Base-by-base conservation (phyloP, 148 eudicot species). In the Chenopodium album region DNA sequence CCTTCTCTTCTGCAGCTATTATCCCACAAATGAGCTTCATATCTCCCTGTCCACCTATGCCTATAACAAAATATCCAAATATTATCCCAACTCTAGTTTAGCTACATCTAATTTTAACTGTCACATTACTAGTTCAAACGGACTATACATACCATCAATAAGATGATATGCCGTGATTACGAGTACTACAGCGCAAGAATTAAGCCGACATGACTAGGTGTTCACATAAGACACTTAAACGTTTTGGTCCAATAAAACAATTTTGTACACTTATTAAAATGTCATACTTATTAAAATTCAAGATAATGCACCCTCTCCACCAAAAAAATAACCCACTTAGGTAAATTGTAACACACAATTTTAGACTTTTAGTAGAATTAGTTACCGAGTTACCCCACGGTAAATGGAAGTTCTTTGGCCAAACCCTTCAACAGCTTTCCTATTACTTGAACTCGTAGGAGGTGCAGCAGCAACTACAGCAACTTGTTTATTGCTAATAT, bases 21-120 rank as follows among this genome's bases (percentile, higher is more conserved):
- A 73, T 93, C 97, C 97, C 97, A 93, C 73, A 93, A 76, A 89
- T 93, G 97, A 41, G 97, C 97, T 87, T 93, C 97, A 76, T 91
- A 93, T 88, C 97, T 87, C n/a, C 84, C 83, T 13, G 84, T 84
- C 83, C 84, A 84, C 54, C 86, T 80, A 80, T 80, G 84, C 74
- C 86, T 80, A 37, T 26, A 44, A 22, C 3, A 44, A n/a, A 46
- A 9, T 4, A 41, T 32, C 7, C 19, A 47, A 12, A 12, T 23
- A 80, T 10, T 31, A 70, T 0, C 9, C 56, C 19, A 67, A 28
- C 10, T 50, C 2, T 0, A 59, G 6, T 41, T 41, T 41, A 41
- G 0, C 44, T 37, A 37, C 44, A 37, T 37, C 62, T 14, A 13
- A 50, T 9, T 13, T 14, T 16, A 56, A 0, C 17, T 56, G 22